These are phyloP conservation scores for Monilinia fructicola DNA, from an alignment of 2,329 filamentous ascomycete species.

Conservation along the genomic window DNA sequence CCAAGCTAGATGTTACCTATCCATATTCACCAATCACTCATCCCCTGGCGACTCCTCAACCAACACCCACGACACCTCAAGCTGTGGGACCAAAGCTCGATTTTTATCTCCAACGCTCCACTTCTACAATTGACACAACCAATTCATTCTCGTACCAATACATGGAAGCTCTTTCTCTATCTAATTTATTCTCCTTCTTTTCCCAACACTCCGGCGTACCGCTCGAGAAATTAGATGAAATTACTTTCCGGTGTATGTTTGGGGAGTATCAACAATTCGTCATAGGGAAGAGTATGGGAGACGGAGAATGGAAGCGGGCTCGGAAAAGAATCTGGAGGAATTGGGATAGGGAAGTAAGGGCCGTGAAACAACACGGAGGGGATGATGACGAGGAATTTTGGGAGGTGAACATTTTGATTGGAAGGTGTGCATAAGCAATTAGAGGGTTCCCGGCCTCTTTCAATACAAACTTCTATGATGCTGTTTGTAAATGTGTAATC, in stretches of 20 bases:
- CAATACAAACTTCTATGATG: not conserved
- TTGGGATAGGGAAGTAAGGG: slow-evolving; percentile 14
- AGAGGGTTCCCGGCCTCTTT: not conserved
- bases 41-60: slow-evolving; percentile 1
- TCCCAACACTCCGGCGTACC: slow-evolving; percentile 8
- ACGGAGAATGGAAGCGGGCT: slow-evolving; percentile 16
- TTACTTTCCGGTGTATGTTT: slow-evolving; percentile 23
- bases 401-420: slow-evolving; percentile 23
- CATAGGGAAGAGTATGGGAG: slow-evolving; percentile 14
- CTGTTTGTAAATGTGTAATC: not conserved
- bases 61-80: slow-evolving; percentile 16
- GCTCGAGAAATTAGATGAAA: not conserved
- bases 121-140: not conserved
- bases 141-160: slow-evolving; percentile 4
- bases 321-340: slow-evolving; percentile 22
- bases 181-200: slow-evolving; percentile 14
- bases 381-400: slow-evolving; percentile 14
- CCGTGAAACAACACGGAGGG: not conserved
- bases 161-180: slow-evolving; percentile 13
- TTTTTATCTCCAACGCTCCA: slow-evolving; percentile 19
- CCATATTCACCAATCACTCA: not conserved
- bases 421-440: not conserved
- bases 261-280: slow-evolving; percentile 21
- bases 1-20: not conserved
- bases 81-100: slow-evolving; percentile 8